phyloP scores from a whole-genome alignment of 2,329 filamentous ascomycete genomes.

The Penicillium thymicola region DNA sequence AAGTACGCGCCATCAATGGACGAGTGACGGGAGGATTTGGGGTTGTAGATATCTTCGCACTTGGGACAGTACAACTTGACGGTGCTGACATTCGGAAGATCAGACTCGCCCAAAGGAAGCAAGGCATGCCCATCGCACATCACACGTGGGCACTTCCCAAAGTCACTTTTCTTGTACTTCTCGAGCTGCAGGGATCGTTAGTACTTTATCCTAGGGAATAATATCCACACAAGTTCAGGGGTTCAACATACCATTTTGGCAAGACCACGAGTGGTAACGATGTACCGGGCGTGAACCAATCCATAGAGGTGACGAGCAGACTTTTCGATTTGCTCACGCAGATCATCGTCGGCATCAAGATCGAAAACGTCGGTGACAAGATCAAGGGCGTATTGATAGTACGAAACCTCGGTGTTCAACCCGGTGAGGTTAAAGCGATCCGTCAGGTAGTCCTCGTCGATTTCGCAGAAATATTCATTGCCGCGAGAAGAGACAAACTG shows the following conservation, averaged over 20 bases:
- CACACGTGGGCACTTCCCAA: slow-evolving; percentile 96
- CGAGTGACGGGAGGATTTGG: slow-evolving; percentile 93
- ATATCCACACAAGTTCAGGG: neutral
- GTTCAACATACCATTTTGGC: slow-evolving; percentile 84
- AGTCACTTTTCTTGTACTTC: slow-evolving; percentile 97
- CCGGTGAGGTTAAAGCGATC: slow-evolving; percentile 98
- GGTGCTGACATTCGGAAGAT: slow-evolving; percentile 79
- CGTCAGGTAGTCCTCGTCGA: slow-evolving; percentile 97
- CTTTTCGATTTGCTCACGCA: slow-evolving; percentile 97
- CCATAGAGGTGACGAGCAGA: slow-evolving; percentile 94
- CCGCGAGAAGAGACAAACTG: slow-evolving; percentile 97
- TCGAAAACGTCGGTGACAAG: slow-evolving; percentile 98
- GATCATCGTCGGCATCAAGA: slow-evolving; percentile 96
- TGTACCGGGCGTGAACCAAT: slow-evolving; percentile 91
- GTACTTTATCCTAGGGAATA: neutral
- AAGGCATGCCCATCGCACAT: slow-evolving; percentile 91
- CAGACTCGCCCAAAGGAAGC: slow-evolving; percentile 89
- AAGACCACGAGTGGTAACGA: slow-evolving; percentile 89
- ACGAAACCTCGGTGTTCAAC: slow-evolving; percentile 94
- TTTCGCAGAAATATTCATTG: slow-evolving; percentile 99
- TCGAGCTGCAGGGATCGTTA: slow-evolving; percentile 64
- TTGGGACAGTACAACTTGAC: slow-evolving; percentile 97
- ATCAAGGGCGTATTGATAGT: slow-evolving; percentile 98
- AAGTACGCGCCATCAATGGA: slow-evolving; percentile 98
- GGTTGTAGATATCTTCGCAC: slow-evolving; percentile 98